phyloP scores from a whole-genome alignment of 768 basidiomycete genomes.

The Steccherinum ochraceum region DNA sequence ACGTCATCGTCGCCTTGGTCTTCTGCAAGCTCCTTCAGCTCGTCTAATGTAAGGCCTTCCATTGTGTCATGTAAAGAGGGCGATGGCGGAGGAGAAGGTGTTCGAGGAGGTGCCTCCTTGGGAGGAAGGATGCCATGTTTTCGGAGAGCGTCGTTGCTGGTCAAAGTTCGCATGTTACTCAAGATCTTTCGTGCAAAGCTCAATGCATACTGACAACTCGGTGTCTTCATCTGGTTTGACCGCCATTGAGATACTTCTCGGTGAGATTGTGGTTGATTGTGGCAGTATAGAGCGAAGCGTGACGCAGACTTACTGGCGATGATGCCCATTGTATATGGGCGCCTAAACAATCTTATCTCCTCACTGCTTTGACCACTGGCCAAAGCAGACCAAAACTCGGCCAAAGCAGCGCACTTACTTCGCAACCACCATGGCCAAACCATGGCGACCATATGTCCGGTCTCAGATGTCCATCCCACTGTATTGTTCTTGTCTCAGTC shows the following conservation, averaged over 20 bases:
- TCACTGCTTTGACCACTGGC: too few relatives aligned
- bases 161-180: constrained; percentile 7
- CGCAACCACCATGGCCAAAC: too few relatives aligned
- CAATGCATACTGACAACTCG: constrained; percentile 71
- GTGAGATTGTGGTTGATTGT: too few relatives aligned
- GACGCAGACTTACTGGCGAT: too few relatives aligned
- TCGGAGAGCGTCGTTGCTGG: constrained; percentile 90
- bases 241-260: too few relatives aligned
- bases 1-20: constrained; percentile 73
- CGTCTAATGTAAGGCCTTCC: constrained; percentile 52
- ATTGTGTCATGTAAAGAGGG: constrained; percentile 66
- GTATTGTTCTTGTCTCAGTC: too few relatives aligned
- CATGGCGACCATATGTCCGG: too few relatives aligned
- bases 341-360: too few relatives aligned
- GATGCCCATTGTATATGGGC: too few relatives aligned
- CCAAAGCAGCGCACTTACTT: too few relatives aligned
- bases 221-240: constrained; percentile 89
- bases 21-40: constrained; percentile 64
- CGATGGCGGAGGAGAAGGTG: constrained; percentile 78
- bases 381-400: too few relatives aligned
- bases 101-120: constrained; percentile 55
- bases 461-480: too few relatives aligned
- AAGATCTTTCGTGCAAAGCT: constrained; percentile 2
- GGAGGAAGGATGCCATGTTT: constrained; percentile 90
- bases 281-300: neutral